Evolutionary conservation across 23 red algal genomes (phyloP).

Genomic region (Agarophyton chilense): DNA sequence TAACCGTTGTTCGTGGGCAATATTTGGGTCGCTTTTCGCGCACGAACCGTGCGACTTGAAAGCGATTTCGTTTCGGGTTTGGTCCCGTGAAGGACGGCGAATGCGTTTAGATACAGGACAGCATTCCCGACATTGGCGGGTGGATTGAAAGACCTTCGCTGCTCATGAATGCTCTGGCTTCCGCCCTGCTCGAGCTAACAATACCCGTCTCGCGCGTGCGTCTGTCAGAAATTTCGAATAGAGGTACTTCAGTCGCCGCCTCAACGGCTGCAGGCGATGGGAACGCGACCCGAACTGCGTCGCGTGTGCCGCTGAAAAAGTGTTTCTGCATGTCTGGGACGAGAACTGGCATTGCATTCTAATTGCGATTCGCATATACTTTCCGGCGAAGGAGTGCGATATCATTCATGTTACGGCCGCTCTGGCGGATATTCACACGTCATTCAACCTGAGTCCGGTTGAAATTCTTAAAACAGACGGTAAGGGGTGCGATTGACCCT

Average conservation of each 20-base stretch:
- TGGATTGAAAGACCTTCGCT: constrained; percentile 56
- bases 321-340: constrained; percentile 27
- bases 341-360: constrained; percentile 59
- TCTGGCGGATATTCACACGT: constrained; percentile 67
- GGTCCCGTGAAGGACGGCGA: too few species aligned
- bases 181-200: constrained; percentile 22
- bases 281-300: constrained; percentile 60
- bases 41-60: too few species aligned
- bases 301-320: constrained; percentile 3
- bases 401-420: constrained; percentile 82
- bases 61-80: too few species aligned
- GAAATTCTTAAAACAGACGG: constrained; percentile 87
- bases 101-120: constrained; percentile 24
- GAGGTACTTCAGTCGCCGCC: constrained; percentile 69
- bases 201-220: constrained; percentile 2
- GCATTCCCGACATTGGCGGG: constrained; percentile 42
- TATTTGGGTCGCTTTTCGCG: too few species aligned
- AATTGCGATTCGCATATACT: constrained; percentile 77
- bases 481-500: constrained; percentile 81
- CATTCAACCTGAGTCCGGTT: constrained; percentile 62
- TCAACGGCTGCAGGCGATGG: constrained; percentile 52
- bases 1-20: too few species aligned
- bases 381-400: constrained; percentile 38
- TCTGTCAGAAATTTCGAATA: constrained; percentile 57
- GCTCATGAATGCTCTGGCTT: background rate